Evolutionary conservation across 1,284 basidiomycete genomes (phyloP), one percentile per base, ranked within the genome.

Genomic region (Schizophyllum commune): DNA sequence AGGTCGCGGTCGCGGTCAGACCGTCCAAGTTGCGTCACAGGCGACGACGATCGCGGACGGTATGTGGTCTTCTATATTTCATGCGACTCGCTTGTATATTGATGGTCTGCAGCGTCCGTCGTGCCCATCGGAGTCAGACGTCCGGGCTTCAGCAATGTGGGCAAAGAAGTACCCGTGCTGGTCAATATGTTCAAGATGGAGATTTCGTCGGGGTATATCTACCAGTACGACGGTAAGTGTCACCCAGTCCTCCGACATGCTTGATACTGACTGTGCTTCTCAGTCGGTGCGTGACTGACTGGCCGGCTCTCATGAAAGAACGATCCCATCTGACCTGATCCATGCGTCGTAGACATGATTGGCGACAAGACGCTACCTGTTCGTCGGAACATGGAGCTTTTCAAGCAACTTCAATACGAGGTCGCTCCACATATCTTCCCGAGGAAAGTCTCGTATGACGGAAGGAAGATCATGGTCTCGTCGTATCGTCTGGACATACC

Each of bases 391-490:
- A 79, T 90, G 77, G 82, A 86, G 19, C 72, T 91, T 4, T 83
- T 91, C 55, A 77, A 78, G 7, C 75, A 75, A 9, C 71, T 91
- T 6, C 89, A 91, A 68, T 77, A 74, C 17, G 68, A 72, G 0
- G 74, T 81, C 5, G 82, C 83, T 0, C 83, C 85, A 0, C 71
- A 80, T 15, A 73, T 89, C 7, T 86, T 86, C 68, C 83, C 77
- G 1, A 83, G 82, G 2, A 77, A 74, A 2, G 81, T 80, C 13
- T 88, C 82, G 1, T 91, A 91, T 63, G 89, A 92, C 63, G 89
- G 90, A 0, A 76, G 88, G 19, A 92, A 91, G 71, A 92, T 91
- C 64, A 70, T 91, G 63, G 91, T 90, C 68, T 74, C 84, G 9
- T 74, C 80, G 7, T 39, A 39, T 13, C 34, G 34, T 39, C 34